A percentile compares a stretch with the other conserved stretches of the same genome.
These are phyloP conservation scores for Podila minutissima DNA, from an alignment of 192 early-diverging fungal genomes.

Conservation along the genomic window DNA sequence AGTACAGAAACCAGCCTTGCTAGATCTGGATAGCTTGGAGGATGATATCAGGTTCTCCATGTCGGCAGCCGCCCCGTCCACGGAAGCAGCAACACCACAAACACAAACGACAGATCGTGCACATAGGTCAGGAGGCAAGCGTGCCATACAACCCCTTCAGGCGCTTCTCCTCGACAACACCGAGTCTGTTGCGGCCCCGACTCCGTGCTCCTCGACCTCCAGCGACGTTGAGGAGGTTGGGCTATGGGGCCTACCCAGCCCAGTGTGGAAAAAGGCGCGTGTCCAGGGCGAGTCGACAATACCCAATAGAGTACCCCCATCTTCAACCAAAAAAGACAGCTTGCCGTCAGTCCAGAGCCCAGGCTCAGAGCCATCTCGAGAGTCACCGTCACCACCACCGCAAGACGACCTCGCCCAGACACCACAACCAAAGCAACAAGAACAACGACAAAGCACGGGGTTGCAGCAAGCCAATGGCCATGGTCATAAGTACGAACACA, in stretches of 20 bases:
- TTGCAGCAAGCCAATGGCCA: neutral
- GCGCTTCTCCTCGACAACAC: constrained; percentile 10
- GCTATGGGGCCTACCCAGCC: constrained; percentile 12
- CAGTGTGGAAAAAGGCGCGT: constrained; percentile 15
- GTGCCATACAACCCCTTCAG: neutral
- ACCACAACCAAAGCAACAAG: neutral
- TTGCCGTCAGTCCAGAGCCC: too few species aligned
- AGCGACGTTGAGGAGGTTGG: constrained; percentile 13
- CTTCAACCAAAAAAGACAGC: too few species aligned
- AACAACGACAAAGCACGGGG: neutral
- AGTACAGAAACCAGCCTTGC: too few species aligned
- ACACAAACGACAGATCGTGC: neutral
- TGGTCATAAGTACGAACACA: neutral
- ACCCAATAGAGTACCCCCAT: too few species aligned
- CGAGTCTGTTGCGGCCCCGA: neutral
- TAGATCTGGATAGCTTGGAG: too few species aligned
- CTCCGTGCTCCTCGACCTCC: constrained; percentile 6
- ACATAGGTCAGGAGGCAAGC: neutral
- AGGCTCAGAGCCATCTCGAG: too few species aligned
- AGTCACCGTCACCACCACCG: too few species aligned
- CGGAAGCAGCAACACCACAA: constrained; percentile 14
- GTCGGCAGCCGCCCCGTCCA: neutral
- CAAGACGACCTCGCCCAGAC: neutral
- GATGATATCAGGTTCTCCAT: too few species aligned
- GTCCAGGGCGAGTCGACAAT: constrained; percentile 9